Evolutionary conservation across 129 eudicot species (phyloP), one percentile per base, ranked within the genome.

Genomic region (Tagetes erecta): DNA sequence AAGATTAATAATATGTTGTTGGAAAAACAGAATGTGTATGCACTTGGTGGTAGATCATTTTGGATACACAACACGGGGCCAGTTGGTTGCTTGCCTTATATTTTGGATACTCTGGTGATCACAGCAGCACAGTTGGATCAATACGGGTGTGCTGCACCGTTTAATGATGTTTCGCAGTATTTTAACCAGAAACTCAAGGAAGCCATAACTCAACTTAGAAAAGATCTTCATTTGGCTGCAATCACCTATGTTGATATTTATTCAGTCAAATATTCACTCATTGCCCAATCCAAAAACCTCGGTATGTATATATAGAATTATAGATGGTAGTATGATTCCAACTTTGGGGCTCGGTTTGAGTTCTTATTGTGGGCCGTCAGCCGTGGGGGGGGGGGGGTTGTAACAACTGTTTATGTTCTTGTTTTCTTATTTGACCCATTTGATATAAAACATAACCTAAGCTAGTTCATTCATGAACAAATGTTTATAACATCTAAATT

Each of bases 61-160:
- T 87, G 87, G 92, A 79, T 90, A 70, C 96, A 90, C 82, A 87
- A 90, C 86, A 90, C 96, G 0, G 96, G 96, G 30, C 96, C 96
- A 1, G 76, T 85, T 40, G 96, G 96, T 56, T 90, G 96, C 78
- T 81, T 87, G 27, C 83, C 94, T 2, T 87, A 90, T 56, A 80
- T 85, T 14, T 51, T 90, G 89, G 91, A 83, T 72, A 50, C 77
- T 14, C 74, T 65, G 27, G 70, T 63, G 42, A 78, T 85, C 53
- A 62, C 84, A 11, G 82, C 84, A 7, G 83, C 86, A n/a, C 87
- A 83, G 67, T 64, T 87, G 40, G 96, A 90, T 62, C 70, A 78
- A 71, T n/a, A 47, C 58, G 96, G 96, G 1, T 90, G 96, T 58
- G 82, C 89, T 20, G 52, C 80, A 76, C 87, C 91, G 7, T 83